These are phyloP conservation scores for Malania oleifera DNA, from an alignment of 164 flowering plant genomes.

Conservation along the genomic window DNA sequence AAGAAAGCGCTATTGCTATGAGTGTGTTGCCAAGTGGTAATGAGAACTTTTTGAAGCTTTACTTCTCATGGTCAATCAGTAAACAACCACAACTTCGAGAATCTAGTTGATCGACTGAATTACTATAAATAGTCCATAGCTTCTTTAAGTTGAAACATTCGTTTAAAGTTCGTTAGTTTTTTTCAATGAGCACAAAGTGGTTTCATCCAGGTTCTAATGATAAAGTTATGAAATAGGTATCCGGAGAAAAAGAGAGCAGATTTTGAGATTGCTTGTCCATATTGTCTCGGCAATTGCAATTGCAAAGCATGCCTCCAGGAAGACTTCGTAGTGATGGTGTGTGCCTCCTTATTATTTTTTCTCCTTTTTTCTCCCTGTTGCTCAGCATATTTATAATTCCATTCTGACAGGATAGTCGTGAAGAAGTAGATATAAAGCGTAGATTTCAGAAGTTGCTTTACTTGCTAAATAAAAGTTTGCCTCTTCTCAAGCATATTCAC, in stretches of 20 bases:
- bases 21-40: slow-evolving; percentile 64
- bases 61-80: neutral
- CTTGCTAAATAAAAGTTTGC: slow-evolving; percentile 51
- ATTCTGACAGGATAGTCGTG: slow-evolving; percentile 29
- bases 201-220: neutral
- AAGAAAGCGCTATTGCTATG: slow-evolving; percentile 50
- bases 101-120: neutral
- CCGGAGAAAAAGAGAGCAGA: slow-evolving; percentile 50
- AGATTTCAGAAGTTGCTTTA: slow-evolving; percentile 49
- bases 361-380: neutral
- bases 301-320: slow-evolving; percentile 67
- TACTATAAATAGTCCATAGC: neutral
- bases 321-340: slow-evolving; percentile 30
- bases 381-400: neutral
- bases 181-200: neutral
- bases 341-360: slow-evolving; percentile 3
- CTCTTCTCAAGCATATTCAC: slow-evolving; percentile 56
- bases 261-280: slow-evolving; percentile 54
- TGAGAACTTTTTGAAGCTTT: slow-evolving; percentile 5
- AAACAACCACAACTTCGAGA: neutral
- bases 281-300: slow-evolving; percentile 73
- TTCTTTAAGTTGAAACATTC: neutral
- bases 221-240: slow-evolving; percentile 42
- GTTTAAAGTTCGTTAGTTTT: neutral
- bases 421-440: slow-evolving; percentile 30